Conservation (phyloP, 805 yeast species). For the Lachancea dasiensis region DNA sequence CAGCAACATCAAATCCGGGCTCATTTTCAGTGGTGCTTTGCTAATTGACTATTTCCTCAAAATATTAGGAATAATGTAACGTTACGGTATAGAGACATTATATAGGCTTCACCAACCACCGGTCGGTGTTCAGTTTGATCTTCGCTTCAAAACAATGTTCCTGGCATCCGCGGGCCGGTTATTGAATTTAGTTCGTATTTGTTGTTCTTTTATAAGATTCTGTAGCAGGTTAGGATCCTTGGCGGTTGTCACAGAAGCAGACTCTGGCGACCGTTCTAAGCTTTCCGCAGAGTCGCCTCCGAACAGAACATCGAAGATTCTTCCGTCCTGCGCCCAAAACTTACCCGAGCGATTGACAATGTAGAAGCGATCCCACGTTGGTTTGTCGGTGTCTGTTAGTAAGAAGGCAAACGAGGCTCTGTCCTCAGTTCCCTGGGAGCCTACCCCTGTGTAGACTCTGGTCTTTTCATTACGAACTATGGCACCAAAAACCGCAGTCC, state of each 20-base stretch:
- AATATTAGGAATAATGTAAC: constrained; percentile 25
- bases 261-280: constrained; percentile 10
- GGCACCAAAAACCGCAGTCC: constrained; percentile 13
- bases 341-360: constrained; percentile 28
- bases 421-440: constrained; percentile 30
- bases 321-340: constrained; percentile 27
- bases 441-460: constrained; percentile 27
- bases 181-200: constrained; percentile 16
- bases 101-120: too few species aligned
- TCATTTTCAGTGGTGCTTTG: constrained; percentile 60
- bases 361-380: constrained; percentile 20
- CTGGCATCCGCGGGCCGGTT: constrained; percentile 5
- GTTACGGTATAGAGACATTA: constrained; percentile 4
- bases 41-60: constrained; percentile 56
- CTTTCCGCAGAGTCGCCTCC: constrained; percentile 21
- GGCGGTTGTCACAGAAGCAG: background rate
- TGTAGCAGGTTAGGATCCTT: constrained; percentile 12
- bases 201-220: constrained; percentile 17
- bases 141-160: constrained; percentile 10
- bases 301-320: constrained; percentile 27
- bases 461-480: constrained; percentile 17
- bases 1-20: constrained; percentile 72
- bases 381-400: constrained; percentile 17
- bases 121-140: too few species aligned
- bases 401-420: constrained; percentile 24